phyloP scores from a whole-genome alignment of 176 grass and related monocot genomes.

The Oryza meridionalis region DNA sequence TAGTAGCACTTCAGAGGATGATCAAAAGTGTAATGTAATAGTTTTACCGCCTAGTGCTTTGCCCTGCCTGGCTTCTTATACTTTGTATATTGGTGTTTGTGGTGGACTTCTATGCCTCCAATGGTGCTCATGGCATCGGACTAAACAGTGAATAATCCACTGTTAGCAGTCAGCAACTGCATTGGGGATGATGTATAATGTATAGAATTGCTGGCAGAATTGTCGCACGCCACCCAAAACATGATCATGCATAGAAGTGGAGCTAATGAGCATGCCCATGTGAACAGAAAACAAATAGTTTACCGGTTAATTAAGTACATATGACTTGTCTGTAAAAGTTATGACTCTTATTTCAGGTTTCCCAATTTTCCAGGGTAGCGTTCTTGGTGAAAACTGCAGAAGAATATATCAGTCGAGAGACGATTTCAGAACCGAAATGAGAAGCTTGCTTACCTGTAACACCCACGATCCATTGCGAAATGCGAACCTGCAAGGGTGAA shows the following conservation, averaged over 20 bases:
- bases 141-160: slow-evolving; percentile 31
- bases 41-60: slow-evolving; percentile 54
- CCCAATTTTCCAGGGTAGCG: slow-evolving; percentile 26
- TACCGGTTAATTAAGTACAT: slow-evolving; percentile 40
- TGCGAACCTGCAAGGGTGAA: neutral
- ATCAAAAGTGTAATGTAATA: slow-evolving; percentile 43
- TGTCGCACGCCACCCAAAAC: slow-evolving; percentile 37
- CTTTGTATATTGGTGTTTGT: slow-evolving; percentile 50
- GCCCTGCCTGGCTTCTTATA: slow-evolving; percentile 49
- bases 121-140: slow-evolving; percentile 36
- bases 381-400: neutral
- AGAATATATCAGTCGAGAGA: neutral
- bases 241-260: slow-evolving; percentile 52
- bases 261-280: slow-evolving; percentile 55
- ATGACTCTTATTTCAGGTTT: slow-evolving; percentile 15
- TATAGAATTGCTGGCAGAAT: slow-evolving; percentile 47
- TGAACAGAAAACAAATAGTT: slow-evolving; percentile 47
- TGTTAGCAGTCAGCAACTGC: slow-evolving; percentile 48
- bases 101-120: slow-evolving; percentile 48
- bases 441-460: slow-evolving; percentile 29
- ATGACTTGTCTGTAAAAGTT: slow-evolving; percentile 10
- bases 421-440: slow-evolving; percentile 18
- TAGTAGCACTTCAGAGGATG: slow-evolving; percentile 40
- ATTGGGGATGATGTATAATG: slow-evolving; percentile 40
- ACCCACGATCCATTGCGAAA: neutral